Evolutionary conservation across 306 rosid genomes (phyloP).

Genomic region (Lupinus albus): DNA sequence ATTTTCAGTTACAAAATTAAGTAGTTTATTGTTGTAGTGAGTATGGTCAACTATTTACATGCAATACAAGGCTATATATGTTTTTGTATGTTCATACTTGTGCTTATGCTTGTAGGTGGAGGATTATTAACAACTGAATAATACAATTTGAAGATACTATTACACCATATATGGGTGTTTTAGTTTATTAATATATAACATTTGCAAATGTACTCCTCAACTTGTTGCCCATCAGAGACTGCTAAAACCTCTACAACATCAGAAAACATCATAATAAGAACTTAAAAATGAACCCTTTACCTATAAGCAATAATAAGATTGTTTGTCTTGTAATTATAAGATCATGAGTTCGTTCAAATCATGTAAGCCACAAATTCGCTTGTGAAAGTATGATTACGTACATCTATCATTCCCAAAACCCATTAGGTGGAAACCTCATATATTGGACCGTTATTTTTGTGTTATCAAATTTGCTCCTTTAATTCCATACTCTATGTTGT

Average conservation of each 20-base stretch:
- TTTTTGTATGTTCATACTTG: not conserved
- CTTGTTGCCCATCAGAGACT: conserved; percentile 45
- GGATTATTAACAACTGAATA: conserved; percentile 49
- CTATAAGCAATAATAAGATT: no score
- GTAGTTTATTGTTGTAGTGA: not conserved
- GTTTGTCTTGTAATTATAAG: no score
- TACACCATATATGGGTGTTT: not conserved
- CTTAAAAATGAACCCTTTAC: not conserved
- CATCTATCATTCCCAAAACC: no score
- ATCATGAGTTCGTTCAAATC: no score
- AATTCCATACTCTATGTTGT: not conserved
- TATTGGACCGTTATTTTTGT: no score
- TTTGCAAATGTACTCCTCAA: conserved; percentile 18
- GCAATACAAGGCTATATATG: no score
- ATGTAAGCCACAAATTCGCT: no score
- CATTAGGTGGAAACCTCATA: no score
- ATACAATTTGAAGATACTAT: conserved; percentile 47
- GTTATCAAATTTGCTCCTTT: no score
- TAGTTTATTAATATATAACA: conserved; percentile 5
- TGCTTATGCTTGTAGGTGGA: conserved; percentile 37
- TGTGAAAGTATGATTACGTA: no score
- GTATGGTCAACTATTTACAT: conserved; percentile 23
- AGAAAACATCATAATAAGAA: conserved; percentile 36
- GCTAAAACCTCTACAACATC: conserved; percentile 37
- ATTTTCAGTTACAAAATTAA: not conserved